Percentiles rank a stretch among this genome's conserved stretches.
These are phyloP conservation scores for Leavenworthia alabamica DNA, from an alignment of 345 rosid genomes.

Conservation along the genomic window DNA sequence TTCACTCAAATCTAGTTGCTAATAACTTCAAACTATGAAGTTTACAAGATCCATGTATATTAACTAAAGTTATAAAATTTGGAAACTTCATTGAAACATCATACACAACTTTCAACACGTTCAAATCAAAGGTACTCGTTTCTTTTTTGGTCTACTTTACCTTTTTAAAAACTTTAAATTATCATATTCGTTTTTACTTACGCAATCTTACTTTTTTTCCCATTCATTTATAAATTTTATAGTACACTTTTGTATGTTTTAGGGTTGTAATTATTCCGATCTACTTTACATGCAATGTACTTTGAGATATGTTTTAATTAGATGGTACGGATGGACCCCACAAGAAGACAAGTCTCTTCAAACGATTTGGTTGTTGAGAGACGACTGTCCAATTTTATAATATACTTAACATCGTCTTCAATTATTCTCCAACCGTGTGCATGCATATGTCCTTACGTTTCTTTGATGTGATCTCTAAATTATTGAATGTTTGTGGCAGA, in stretches of 20 bases:
- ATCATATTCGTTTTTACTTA: background rate
- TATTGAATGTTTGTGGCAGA: conserved; percentile 16
- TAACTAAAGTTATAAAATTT: background rate
- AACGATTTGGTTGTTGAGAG: conserved; percentile 26
- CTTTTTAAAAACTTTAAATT: background rate
- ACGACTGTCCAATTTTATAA: background rate
- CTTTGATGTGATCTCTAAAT: conserved; percentile 18
- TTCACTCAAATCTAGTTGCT: background rate
- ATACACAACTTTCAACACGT: conserved; percentile 10
- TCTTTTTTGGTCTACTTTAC: conserved; percentile 5
- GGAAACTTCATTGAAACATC: conserved; percentile 18
- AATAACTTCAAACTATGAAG: background rate
- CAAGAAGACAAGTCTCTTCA: conserved; percentile 21
- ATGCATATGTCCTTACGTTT: conserved; percentile 31
- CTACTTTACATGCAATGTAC: conserved; percentile 29
- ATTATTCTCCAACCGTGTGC: conserved; percentile 33
- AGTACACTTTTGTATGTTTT: conserved; percentile 7
- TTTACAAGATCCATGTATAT: background rate
- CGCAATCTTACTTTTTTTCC: conserved; percentile 9
- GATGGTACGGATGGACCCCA: conserved; percentile 30
- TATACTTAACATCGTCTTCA: conserved; percentile 10
- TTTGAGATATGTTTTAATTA: conserved; percentile 1
- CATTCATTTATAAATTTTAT: background rate
- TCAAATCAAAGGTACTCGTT: conserved; percentile 9
- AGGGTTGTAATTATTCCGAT: conserved; percentile 23